Base-by-base conservation (phyloP, 1,139 yeast genomes). In the Lodderomyces oxycetoniae region DNA sequence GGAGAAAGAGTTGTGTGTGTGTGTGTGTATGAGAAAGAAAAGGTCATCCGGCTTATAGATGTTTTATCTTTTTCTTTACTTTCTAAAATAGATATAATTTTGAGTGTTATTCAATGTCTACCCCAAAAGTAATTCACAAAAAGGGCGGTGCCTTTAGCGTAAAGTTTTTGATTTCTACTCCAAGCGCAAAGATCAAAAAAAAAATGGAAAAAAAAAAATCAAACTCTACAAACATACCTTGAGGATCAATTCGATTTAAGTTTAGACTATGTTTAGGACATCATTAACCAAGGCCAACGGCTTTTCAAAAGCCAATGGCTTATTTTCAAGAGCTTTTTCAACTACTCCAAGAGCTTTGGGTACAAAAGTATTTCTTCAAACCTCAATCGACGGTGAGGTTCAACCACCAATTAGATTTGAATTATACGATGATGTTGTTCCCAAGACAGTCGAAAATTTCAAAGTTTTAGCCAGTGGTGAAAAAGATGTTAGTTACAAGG, bases 371-470 rank as follows among this genome's bases (percentile, higher is more conserved):
- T 63, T 45, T 46, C 53, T 63, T 49, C 54, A 58, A 34, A 56
- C 67, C 15, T 61, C 70, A 32, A 62, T 63, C 39, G 52, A 53
- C 34, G 63, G 64, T 25, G 57, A 48, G 31, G 30, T 30, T 14
- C 64, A 59, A 46, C 52, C 55, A 30, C 56, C 55, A 38, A 60
- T 60, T 37, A 55, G 49, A 34, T 59, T 60, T 39, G 64, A 84
- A 67, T 79, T 88, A 60, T 87, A 81, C 80, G 75, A 79, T 66
- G 94, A 87, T 55, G 87, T 85, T 48, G 88, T 80, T 49, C 97
- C 97, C 71, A 87, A 87, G 79, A 88, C 96, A 48, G 79, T 95
- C 47, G 95, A 84, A 71, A 88, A 88, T 78, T 88, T 88, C 86
- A 79, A 95, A 65, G 96, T 95, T 47, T 74, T 88, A 55, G 74